Percentiles rank a stretch among this genome's conserved stretches.
These are phyloP conservation scores for Talaromyces sp. DNA, from an alignment of 2,329 filamentous ascomycete genomes.

Conservation along the genomic window DNA sequence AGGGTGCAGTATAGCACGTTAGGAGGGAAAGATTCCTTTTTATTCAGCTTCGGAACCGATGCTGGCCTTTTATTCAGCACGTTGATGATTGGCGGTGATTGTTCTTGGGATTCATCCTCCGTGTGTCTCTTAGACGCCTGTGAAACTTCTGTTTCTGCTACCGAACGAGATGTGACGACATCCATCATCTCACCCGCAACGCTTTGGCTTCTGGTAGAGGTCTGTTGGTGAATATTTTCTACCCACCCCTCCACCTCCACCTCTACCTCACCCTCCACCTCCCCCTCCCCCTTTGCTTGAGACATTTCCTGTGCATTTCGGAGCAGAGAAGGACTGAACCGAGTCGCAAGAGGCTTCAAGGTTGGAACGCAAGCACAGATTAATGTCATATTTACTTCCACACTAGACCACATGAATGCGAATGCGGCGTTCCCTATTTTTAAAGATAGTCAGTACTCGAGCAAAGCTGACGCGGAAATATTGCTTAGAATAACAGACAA, in stretches of 20 bases:
- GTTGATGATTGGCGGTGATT: slow-evolving; percentile 2
- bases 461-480: background rate
- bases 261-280: background rate
- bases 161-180: background rate
- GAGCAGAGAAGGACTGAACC: slow-evolving; percentile 6
- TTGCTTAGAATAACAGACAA: slow-evolving; percentile 2
- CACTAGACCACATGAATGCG: slow-evolving; percentile 10
- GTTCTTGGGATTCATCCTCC: background rate
- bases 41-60: slow-evolving; percentile 6
- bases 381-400: slow-evolving; percentile 14
- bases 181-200: slow-evolving; percentile 10
- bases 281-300: background rate
- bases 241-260: background rate
- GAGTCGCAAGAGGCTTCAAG: slow-evolving; percentile 8
- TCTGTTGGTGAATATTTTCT: background rate
- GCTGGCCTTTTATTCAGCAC: slow-evolving; percentile 4
- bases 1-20: slow-evolving; percentile 2
- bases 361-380: slow-evolving; percentile 14
- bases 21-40: slow-evolving; percentile 2
- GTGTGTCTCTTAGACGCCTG: background rate
- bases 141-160: background rate
- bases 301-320: background rate
- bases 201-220: background rate
- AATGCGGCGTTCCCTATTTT: slow-evolving; percentile 3
- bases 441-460: background rate